Base-by-base conservation (phyloP, 2,329 filamentous ascomycete genomes). In the Coniochaeta sp. region DNA sequence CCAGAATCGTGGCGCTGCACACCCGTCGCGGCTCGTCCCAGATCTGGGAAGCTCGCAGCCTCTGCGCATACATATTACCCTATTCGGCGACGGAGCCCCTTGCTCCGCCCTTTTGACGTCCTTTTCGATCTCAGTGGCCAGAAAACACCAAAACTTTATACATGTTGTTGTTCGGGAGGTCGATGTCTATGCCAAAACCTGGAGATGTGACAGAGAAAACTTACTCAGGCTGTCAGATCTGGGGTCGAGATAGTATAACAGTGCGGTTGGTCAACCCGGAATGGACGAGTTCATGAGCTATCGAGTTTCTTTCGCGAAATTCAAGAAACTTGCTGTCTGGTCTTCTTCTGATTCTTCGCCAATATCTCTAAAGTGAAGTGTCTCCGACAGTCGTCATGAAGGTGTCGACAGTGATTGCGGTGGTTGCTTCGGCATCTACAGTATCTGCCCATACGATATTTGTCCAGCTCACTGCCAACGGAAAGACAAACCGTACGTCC, bases 391-490 rank as follows among this genome's bases (percentile, higher is more conserved):
- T 26, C 61, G 65, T 6, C 32, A 68, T 69, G 67, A 69, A 68
- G 66, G 40, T 63, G 58, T 58, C 55, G 22, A 55, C 26, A 28
- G 24, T 32, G 17, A 9, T 61, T 16, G 64, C 66, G 34, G 66
- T 64, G 47, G 58, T 65, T 30, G 62, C 36, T 4, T 42, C 34
- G 34, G 34, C 26, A 10, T 57, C 36, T n/a, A 16, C 38, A 10
- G 32, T 22, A 7, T 68, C 67, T 2, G 74, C 72, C 2, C 76
- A 79, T 65, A 79, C 77, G 55, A 79, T 78, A 66, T 79, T 79
- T 58, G 73, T 74, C 32, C 73, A 77, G 55, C 72, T 79, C 40
- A 72, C 78, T 44, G 76, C 78, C 40, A 79, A 77, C 58, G 77
- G 78, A 30, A 73, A 78, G 16, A 75, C 73, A 17, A 76, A 79